Percentiles rank a stretch among this genome's conserved stretches.
Conservation (phyloP, 1,284 basidiomycete genomes). For the Rhodotorula sp. region DNA sequence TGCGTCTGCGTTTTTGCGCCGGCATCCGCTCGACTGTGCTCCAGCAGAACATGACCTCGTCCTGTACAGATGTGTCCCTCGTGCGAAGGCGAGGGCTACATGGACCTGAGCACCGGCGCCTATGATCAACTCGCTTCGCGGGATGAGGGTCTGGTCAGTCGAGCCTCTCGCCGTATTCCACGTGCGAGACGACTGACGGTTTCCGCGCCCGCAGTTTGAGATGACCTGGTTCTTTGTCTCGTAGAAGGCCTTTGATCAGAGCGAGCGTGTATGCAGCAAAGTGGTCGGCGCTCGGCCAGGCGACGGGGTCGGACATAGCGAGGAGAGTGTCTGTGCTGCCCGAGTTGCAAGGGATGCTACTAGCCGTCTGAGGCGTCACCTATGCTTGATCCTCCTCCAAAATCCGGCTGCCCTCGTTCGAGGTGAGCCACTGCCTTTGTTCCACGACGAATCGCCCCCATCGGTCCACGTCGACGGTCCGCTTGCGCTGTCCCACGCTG, state of each 20-base stretch:
- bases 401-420: not conserved
- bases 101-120: constrained; percentile 72
- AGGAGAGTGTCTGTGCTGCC: no score
- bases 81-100: not conserved
- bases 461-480: not conserved
- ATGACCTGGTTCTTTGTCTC: not conserved
- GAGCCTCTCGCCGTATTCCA: not conserved
- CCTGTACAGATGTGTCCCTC: not conserved
- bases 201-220: not conserved
- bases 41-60: not conserved
- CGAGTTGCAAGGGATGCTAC: not conserved
- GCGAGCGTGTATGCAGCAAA: not conserved
- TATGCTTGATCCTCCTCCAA: no score
- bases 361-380: not conserved
- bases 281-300: not conserved
- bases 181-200: not conserved
- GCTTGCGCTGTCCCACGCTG: no score
- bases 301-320: not conserved
- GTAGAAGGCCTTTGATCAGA: not conserved
- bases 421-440: not conserved
- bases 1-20: constrained; percentile 57
- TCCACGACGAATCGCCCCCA: not conserved
- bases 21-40: not conserved
- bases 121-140: constrained; percentile 55
- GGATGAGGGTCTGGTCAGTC: constrained; percentile 2